These are phyloP conservation scores for Agrocybe pediades DNA, from an alignment of 768 basidiomycete genomes.

Conservation along the genomic window DNA sequence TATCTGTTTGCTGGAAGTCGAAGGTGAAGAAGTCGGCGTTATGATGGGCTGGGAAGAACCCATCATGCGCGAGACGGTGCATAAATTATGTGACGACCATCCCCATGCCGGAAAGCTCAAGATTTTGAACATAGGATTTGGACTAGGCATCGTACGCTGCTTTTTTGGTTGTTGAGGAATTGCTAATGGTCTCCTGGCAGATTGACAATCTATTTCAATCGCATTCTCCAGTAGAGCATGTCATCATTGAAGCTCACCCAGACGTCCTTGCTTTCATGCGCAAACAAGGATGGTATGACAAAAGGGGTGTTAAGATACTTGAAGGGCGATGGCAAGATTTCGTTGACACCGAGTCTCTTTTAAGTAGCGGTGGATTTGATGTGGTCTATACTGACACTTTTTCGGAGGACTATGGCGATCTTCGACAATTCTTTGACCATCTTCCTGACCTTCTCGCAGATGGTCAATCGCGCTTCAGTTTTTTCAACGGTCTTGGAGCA, in stretches of 20 bases:
- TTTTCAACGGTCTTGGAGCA: conserved; percentile 97
- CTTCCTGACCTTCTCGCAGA: conserved; percentile 77
- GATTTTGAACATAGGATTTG: conserved; percentile 91
- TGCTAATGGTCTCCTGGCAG: conserved; percentile 38
- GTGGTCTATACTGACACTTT: conserved; percentile 93
- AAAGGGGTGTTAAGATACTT: conserved; percentile 74
- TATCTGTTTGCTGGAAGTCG: conserved; percentile 69
- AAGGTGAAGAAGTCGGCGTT: conserved; percentile 85
- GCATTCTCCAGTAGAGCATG: conserved; percentile 66
- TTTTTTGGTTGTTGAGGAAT: background rate
- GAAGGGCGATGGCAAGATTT: conserved; percentile 96
- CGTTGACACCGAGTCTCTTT: conserved; percentile 59
- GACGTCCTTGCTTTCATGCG: conserved; percentile 87
- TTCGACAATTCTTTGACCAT: conserved; percentile 79
- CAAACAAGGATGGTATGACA: conserved; percentile 74
- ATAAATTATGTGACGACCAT: conserved; percentile 57
- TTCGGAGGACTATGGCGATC: conserved; percentile 81
- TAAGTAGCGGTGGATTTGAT: conserved; percentile 77
- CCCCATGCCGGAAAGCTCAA: conserved; percentile 52
- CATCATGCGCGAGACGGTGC: conserved; percentile 87
- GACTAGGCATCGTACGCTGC: conserved; percentile 79
- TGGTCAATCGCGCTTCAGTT: conserved; percentile 82
- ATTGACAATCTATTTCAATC: conserved; percentile 83
- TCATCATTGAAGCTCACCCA: conserved; percentile 93
- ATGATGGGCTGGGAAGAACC: conserved; percentile 99